Evolutionary conservation across 257 asterid genomes (phyloP).

Genomic region (Agastache rugosa): DNA sequence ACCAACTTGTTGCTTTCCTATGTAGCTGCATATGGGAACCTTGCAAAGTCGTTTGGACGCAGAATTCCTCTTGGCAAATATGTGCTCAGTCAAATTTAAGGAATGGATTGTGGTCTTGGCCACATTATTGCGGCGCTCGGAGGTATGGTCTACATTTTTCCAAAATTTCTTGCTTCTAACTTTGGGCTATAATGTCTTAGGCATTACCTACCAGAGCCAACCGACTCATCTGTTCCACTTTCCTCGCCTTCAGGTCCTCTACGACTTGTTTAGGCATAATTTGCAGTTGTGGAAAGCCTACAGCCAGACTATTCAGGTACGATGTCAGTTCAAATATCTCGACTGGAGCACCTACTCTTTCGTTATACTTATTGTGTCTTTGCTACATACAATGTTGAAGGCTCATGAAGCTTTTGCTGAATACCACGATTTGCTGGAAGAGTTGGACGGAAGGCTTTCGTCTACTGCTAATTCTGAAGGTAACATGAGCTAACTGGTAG

Average conservation of each 20-base stretch:
- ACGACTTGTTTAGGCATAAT: constrained; percentile 89
- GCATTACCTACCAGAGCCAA: constrained; percentile 6
- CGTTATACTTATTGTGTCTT: constrained; percentile 18
- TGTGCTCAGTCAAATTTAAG: constrained; percentile 98
- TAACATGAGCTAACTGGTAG: constrained; percentile 46
- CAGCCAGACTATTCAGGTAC: constrained; percentile 81
- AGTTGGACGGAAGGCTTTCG: constrained; percentile 78
- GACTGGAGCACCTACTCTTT: constrained; percentile 12
- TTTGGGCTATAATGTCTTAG: not conserved
- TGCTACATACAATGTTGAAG: constrained; percentile 45
- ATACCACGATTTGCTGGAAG: constrained; percentile 86
- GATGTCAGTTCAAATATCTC: constrained; percentile 20
- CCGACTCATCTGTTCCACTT: constrained; percentile 24
- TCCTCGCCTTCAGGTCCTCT: constrained; percentile 71
- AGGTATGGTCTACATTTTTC: constrained; percentile 57
- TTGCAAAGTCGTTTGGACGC: constrained; percentile 97
- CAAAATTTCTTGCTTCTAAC: constrained; percentile 7
- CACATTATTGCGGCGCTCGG: constrained; percentile 93
- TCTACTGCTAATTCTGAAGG: constrained; percentile 51
- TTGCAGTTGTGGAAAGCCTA: constrained; percentile 90
- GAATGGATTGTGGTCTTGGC: constrained; percentile 99
- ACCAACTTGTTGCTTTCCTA: constrained; percentile 28
- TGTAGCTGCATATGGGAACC: constrained; percentile 92
- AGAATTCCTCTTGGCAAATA: constrained; percentile 92
- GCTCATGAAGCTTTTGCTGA: constrained; percentile 70